phyloP scores from a whole-genome alignment of 2,329 filamentous ascomycete species.

The Bimuria novae-zelandiae region DNA sequence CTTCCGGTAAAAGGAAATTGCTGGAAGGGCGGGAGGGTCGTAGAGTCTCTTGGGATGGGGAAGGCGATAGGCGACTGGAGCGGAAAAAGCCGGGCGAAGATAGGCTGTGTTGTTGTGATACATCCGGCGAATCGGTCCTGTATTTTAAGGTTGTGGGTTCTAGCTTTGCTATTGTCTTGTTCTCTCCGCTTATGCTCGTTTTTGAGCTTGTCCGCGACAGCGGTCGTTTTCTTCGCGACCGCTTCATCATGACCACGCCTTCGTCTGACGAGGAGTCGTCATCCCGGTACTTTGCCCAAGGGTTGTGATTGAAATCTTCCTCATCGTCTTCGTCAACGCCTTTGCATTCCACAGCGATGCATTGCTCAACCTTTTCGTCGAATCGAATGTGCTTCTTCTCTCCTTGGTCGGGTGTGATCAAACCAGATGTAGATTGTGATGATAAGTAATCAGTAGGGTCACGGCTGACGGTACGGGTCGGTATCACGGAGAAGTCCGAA shows the following conservation, averaged over 20 bases:
- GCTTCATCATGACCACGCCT: slow-evolving; percentile 81
- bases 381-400: slow-evolving; percentile 91
- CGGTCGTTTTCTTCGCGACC: slow-evolving; percentile 55
- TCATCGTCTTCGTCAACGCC: slow-evolving; percentile 73
- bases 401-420: slow-evolving; percentile 63
- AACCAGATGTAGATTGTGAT: slow-evolving; percentile 72
- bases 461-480: slow-evolving; percentile 63
- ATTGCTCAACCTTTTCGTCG: slow-evolving; percentile 93
- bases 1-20: slow-evolving; percentile 67
- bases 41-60: slow-evolving; percentile 81
- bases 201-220: slow-evolving; percentile 60
- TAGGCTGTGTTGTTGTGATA: slow-evolving; percentile 56
- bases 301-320: slow-evolving; percentile 49
- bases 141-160: slow-evolving; percentile 89
- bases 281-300: slow-evolving; percentile 46
- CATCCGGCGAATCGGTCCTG: slow-evolving; percentile 74
- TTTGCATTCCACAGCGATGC: slow-evolving; percentile 89
- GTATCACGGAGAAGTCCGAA: slow-evolving; percentile 72
- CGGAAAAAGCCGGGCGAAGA: slow-evolving; percentile 52
- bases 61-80: slow-evolving; percentile 63
- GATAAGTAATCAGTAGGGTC: slow-evolving; percentile 68
- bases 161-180: slow-evolving; percentile 85
- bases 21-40: slow-evolving; percentile 70
- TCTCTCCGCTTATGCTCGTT: slow-evolving; percentile 64
- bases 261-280: slow-evolving; percentile 70